Evolutionary conservation across 2,329 filamentous ascomycete species (phyloP).

Genomic region (Cylindrodendrum hubeiense): DNA sequence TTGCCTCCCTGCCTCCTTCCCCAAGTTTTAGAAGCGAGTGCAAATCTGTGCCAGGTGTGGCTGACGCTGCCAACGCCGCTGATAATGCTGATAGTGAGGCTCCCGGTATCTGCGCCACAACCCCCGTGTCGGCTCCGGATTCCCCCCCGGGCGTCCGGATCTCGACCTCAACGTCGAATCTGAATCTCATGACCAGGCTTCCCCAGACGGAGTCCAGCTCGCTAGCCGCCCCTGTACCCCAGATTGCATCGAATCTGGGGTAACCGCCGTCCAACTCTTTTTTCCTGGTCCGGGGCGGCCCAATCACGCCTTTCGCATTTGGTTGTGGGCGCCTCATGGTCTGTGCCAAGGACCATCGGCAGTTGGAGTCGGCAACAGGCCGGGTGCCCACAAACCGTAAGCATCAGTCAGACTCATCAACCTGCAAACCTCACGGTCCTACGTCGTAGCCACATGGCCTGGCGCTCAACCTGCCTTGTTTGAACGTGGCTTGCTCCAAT

Average conservation of each 20-base stretch:
- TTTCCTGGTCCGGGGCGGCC: slow-evolving; percentile 18
- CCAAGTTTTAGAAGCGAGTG: not conserved
- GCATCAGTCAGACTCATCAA: not conserved
- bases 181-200: slow-evolving; percentile 19
- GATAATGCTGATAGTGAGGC: not conserved
- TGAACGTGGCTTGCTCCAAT: not conserved
- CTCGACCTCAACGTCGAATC: slow-evolving; percentile 10
- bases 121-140: not conserved
- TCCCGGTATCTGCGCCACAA: not conserved
- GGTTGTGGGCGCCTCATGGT: slow-evolving; percentile 20
- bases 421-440: not conserved
- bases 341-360: slow-evolving; percentile 41
- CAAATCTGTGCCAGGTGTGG: not conserved
- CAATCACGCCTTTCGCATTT: slow-evolving; percentile 17
- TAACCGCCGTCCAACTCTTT: not conserved
- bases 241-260: slow-evolving; percentile 22
- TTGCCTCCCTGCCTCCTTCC: not conserved
- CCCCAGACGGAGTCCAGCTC: slow-evolving; percentile 14
- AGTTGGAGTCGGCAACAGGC: slow-evolving; percentile 43
- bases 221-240: slow-evolving; percentile 25
- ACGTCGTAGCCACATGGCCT: not conserved
- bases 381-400: not conserved
- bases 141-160: slow-evolving; percentile 15
- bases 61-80: not conserved
- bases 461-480: not conserved